Evolutionary conservation across 2,329 filamentous ascomycete genomes (phyloP).

Genomic region (Tolypocladium guangdongense): DNA sequence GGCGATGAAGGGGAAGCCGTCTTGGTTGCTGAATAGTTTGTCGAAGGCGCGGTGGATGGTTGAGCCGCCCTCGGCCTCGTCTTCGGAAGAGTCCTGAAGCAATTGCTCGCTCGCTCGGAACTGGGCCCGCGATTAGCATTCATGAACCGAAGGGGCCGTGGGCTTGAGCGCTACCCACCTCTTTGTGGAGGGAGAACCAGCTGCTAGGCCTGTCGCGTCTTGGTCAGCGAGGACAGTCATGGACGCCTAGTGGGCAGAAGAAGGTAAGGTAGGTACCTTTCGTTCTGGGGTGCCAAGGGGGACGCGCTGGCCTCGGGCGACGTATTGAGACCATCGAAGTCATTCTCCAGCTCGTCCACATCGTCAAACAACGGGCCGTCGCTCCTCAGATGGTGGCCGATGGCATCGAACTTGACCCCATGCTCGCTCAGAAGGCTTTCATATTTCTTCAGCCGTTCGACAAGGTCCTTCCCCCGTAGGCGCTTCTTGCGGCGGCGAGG

Average conservation of each 20-base stretch:
- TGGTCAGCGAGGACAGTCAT: background rate
- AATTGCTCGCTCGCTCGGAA: conserved; percentile 39
- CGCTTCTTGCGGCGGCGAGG: conserved; percentile 49
- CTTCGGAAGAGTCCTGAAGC: conserved; percentile 44
- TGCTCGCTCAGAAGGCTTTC: conserved; percentile 55
- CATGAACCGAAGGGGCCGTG: background rate
- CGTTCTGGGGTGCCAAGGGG: conserved; percentile 13
- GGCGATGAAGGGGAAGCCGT: conserved; percentile 47
- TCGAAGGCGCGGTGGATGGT: conserved; percentile 49
- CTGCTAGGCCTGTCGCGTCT: conserved; percentile 2
- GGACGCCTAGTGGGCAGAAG: background rate
- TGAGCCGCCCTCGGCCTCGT: conserved; percentile 35
- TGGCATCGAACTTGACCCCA: conserved; percentile 57
- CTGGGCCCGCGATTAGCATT: conserved; percentile 18
- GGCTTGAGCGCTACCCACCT: conserved; percentile 24
- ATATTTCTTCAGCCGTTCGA: conserved; percentile 59
- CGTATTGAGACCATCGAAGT: conserved; percentile 43
- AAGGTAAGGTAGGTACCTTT: conserved; percentile 6
- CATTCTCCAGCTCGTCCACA: conserved; percentile 44
- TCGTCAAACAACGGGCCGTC: conserved; percentile 31
- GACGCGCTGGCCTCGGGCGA: conserved; percentile 34
- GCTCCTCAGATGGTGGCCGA: conserved; percentile 35
- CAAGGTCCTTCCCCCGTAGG: conserved; percentile 58
- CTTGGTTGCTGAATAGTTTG: conserved; percentile 43
- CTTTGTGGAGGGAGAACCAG: conserved; percentile 42